Base-by-base conservation (phyloP, 2,329 filamentous ascomycete species). In the Colletotrichum tamarilloi region DNA sequence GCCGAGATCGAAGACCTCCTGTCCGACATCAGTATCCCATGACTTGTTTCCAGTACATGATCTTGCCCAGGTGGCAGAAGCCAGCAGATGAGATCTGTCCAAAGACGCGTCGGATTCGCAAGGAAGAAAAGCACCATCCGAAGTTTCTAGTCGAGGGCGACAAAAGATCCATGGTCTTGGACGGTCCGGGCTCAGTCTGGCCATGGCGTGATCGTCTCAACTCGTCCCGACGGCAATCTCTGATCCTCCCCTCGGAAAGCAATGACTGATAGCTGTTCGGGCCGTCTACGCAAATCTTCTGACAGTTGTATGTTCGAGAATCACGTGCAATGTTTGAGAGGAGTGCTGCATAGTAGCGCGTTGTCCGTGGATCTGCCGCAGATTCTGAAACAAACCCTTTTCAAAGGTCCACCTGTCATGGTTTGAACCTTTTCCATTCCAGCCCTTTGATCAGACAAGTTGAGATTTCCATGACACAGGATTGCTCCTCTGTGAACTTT, bases 151-250 rank as follows among this genome's bases (percentile, higher is more conserved):
- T 49, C 42, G 42, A 55, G 38, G 5, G 22, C 19, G 12, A 30
- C 49, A 42, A 24, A 22, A 22, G 11, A 9, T 58, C 19, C 3
- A 28, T 22, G 8, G 19, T 26, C 32, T 24, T 52, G n/a, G 55
- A 53, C 58, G 53, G 11, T 46, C 59, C 55, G 22, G 42, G 35
- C 24, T 56, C 24, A 24, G 46, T 16, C 14, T n/a, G 46, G 49
- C 42, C 55, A 46, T 65, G 60, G 42, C 67, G 70, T 70, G 70
- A 73, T 73, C 70, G 12, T 73, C 70, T 73, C 59, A 73, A 73
- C 28, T 70, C 26, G 24, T 28, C 7, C 1, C 22, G 59, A 12
- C 11, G 22, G 24, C 16, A 58, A 62, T 53, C 57, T 30, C 11
- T 52, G 16, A 38, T 62, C 14, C 32, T 68, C 57, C 70, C 66